Evolutionary conservation across 2,329 filamentous ascomycete genomes (phyloP).

Genomic region (Cytospora schulzeri): DNA sequence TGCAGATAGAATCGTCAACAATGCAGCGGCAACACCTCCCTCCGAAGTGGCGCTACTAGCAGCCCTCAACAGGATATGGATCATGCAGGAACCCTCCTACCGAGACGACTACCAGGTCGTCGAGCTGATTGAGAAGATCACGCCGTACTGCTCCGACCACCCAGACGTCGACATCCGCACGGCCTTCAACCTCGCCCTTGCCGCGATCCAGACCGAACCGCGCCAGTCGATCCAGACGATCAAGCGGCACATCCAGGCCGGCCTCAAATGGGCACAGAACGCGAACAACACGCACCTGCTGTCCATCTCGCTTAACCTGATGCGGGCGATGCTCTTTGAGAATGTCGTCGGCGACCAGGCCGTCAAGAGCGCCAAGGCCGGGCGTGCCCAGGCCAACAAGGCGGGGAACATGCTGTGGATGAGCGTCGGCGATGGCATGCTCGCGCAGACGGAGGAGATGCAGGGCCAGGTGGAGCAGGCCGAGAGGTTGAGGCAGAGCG

Average conservation of each 20-base stretch:
- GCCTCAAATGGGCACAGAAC: conserved; percentile 68
- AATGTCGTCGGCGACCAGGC: conserved; percentile 81
- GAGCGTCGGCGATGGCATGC: conserved; percentile 78
- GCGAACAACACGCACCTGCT: conserved; percentile 77
- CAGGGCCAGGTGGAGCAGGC: conserved; percentile 58
- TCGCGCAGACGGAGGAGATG: conserved; percentile 73
- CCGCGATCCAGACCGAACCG: conserved; percentile 64
- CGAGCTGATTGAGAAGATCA: conserved; percentile 65
- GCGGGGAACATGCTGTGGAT: conserved; percentile 75
- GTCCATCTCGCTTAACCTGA: conserved; percentile 81
- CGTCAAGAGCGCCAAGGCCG: conserved; percentile 73
- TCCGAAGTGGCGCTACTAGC: conserved; percentile 66
- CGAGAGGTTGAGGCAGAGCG: conserved; percentile 17
- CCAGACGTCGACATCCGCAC: conserved; percentile 75
- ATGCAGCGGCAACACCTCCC: conserved; percentile 54
- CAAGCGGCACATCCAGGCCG: conserved; percentile 75
- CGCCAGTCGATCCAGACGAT: conserved; percentile 71
- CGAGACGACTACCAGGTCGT: conserved; percentile 60
- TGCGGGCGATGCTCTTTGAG: conserved; percentile 81
- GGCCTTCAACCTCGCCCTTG: conserved; percentile 75
- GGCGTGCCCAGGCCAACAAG: conserved; percentile 66
- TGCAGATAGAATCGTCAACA: conserved; percentile 40
- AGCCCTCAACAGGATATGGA: conserved; percentile 70
- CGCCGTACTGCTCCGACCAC: conserved; percentile 68
- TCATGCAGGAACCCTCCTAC: conserved; percentile 65